Evolutionary conservation across 331 rosid species (phyloP).

Genomic region (Saraca asoca): DNA sequence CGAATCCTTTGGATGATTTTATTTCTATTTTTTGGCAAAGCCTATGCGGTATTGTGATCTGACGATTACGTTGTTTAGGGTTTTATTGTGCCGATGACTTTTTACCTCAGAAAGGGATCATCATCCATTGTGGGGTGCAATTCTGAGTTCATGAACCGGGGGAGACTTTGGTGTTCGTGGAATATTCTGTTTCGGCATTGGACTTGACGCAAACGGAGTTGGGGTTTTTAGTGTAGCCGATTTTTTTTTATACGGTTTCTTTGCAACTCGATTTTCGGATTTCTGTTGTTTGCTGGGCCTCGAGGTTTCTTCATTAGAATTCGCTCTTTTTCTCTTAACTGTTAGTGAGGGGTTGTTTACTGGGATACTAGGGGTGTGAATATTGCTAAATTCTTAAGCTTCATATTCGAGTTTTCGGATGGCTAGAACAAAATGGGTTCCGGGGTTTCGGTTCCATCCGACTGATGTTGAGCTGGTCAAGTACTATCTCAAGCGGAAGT

Average conservation of each 20-base stretch:
- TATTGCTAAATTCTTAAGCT: conserved; percentile 28
- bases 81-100: conserved; percentile 63
- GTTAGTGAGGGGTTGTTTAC: conserved; percentile 29
- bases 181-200: conserved; percentile 76
- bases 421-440: conserved; percentile 43
- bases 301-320: conserved; percentile 11
- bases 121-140: conserved; percentile 39
- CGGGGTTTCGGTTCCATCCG: conserved; percentile 82
- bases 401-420: conserved; percentile 35
- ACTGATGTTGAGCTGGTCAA: conserved; percentile 62
- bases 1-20: no score
- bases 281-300: no score
- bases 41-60: neutral
- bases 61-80: conserved; percentile 52
- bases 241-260: neutral
- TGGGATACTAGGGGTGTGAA: conserved; percentile 17
- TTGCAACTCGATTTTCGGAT: neutral
- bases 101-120: conserved; percentile 44
- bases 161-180: conserved; percentile 62
- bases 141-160: conserved; percentile 56
- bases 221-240: neutral
- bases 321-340: conserved; percentile 8
- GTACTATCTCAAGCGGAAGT: conserved; percentile 64
- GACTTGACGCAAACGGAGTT: conserved; percentile 60
- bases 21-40: neutral